Evolutionary conservation across 2,329 filamentous ascomycete species (phyloP).

Genomic region (Macrophomina phaseolina): DNA sequence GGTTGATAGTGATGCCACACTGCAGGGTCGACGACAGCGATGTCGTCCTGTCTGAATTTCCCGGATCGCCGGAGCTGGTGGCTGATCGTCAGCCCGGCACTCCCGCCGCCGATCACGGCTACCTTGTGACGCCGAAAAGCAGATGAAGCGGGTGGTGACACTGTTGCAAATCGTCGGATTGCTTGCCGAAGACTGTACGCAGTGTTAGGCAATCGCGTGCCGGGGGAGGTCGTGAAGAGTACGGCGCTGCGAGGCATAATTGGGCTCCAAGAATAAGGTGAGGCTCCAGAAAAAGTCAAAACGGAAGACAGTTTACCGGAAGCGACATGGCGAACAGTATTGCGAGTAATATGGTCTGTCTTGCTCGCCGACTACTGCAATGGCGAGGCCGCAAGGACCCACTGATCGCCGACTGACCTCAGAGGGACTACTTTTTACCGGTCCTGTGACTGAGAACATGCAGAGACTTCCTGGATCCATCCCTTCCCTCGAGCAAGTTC

Average conservation of each 20-base stretch:
- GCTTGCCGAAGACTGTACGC: neutral
- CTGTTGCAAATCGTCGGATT: neutral
- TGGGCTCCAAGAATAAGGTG: too few species aligned
- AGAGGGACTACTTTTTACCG: too few species aligned
- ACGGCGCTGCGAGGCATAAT: slow-evolving; percentile 5
- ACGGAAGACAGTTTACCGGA: too few species aligned
- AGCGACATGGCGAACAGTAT: too few species aligned
- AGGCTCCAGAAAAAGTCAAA: too few species aligned
- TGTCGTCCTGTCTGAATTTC: slow-evolving; percentile 63
- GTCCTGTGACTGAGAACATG: too few species aligned
- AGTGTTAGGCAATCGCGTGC: slow-evolving; percentile 1
- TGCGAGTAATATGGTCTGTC: too few species aligned
- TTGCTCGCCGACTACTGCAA: too few species aligned
- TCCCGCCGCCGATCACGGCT: slow-evolving; percentile 70
- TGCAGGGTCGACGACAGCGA: slow-evolving; percentile 69
- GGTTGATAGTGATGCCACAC: slow-evolving; percentile 71
- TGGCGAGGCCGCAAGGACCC: too few species aligned
- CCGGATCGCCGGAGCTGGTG: slow-evolving; percentile 69
- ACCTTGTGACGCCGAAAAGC: slow-evolving; percentile 62
- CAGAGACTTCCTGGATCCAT: too few species aligned
- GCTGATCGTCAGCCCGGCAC: slow-evolving; percentile 68
- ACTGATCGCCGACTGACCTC: too few species aligned
- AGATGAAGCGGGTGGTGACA: slow-evolving; percentile 33
- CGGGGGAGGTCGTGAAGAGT: neutral
- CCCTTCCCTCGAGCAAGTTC: too few species aligned